These are phyloP conservation scores for Aspergillus sp. DNA, from an alignment of 2,329 filamentous ascomycete species.

Conservation along the genomic window DNA sequence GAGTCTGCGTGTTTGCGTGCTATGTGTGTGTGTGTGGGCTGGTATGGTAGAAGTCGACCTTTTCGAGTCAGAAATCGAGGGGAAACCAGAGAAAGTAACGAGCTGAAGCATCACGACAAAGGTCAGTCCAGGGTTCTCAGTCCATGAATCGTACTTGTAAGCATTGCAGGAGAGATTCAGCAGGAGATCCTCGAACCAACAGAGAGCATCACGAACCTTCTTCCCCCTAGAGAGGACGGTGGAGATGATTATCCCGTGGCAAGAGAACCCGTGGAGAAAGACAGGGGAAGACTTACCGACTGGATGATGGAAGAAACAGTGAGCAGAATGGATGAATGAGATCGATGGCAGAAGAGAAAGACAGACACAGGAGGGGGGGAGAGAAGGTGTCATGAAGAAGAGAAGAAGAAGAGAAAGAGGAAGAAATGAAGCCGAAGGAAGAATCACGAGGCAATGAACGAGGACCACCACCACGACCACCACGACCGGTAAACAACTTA, in stretches of 20 bases:
- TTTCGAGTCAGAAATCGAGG: constrained; percentile 3
- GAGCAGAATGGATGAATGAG: no score
- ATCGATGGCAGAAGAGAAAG: no score
- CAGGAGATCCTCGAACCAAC: no score
- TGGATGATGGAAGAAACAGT: neutral
- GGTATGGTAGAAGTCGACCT: neutral
- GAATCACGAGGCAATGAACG: constrained; percentile 1
- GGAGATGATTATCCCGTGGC: neutral
- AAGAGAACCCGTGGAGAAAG: neutral
- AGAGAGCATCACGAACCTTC: neutral
- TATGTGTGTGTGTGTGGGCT: no score
- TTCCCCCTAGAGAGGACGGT: neutral
- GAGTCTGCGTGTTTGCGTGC: no score
- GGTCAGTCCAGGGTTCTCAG: neutral
- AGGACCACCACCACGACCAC: no score
- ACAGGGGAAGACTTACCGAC: constrained; percentile 3
- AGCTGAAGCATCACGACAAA: neutral
- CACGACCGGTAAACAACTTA: no score
- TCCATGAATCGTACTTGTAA: neutral
- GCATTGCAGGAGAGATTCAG: neutral
- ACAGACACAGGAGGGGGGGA: no score
- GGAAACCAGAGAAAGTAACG: constrained; percentile 3
- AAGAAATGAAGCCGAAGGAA: constrained; percentile 1
- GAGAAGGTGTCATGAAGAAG: neutral
- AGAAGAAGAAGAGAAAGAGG: constrained; percentile 1